These are phyloP conservation scores for Acer yangbiense DNA, from an alignment of 345 rosid species.

Conservation along the genomic window DNA sequence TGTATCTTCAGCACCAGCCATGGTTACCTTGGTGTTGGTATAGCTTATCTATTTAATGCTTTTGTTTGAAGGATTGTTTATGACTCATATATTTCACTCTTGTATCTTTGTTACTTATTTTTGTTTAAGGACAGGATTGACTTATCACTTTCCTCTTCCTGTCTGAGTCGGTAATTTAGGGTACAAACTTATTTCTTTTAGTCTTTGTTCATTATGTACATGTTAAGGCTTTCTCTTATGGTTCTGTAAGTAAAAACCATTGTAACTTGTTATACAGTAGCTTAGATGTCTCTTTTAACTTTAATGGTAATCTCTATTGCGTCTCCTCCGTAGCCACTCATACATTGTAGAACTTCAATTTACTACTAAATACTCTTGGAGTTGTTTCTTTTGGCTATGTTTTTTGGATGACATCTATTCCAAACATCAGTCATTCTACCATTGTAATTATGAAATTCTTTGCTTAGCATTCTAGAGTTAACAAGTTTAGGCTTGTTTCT, in stretches of 20 bases:
- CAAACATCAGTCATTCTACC: background rate
- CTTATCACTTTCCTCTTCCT: background rate
- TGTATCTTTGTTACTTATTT: background rate
- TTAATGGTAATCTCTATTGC: background rate
- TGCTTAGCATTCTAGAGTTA: slow-evolving; percentile 1
- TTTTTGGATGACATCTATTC: background rate
- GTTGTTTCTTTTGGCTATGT: slow-evolving; percentile 4
- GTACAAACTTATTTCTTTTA: background rate
- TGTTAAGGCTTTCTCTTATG: background rate
- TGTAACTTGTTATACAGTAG: background rate
- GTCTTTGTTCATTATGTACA: background rate
- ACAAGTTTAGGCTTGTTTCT: background rate
- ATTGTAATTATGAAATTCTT: background rate
- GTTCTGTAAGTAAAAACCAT: background rate
- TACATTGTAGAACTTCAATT: background rate
- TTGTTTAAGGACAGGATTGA: background rate
- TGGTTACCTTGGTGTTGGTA: background rate
- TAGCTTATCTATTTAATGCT: background rate
- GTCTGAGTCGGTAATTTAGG: background rate
- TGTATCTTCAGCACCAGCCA: background rate
- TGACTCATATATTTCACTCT: background rate
- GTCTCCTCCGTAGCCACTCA: background rate
- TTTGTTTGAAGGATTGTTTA: background rate
- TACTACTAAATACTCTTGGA: background rate
- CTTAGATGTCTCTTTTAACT: background rate